phyloP scores from a whole-genome alignment of 2,329 filamentous ascomycete genomes.

The Trichophyton mentagrophytes region DNA sequence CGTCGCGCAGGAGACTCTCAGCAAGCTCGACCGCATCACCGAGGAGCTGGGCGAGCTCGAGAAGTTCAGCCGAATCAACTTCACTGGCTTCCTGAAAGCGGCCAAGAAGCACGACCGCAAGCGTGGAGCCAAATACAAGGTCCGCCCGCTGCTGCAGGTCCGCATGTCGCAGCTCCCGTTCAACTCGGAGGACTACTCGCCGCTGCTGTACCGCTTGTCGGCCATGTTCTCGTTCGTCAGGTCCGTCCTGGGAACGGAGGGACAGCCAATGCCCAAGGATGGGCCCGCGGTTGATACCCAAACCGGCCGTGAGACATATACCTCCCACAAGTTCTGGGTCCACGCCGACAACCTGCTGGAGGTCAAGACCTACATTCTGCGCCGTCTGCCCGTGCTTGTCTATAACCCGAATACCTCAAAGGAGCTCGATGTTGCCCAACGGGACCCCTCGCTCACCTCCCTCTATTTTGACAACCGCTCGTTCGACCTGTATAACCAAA shows the following conservation, averaged over 20 bases:
- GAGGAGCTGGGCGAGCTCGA: conserved; percentile 87
- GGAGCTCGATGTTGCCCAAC: conserved; percentile 61
- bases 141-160: conserved; percentile 83
- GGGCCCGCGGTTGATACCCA: conserved; percentile 32
- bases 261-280: conserved; percentile 41
- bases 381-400: conserved; percentile 77
- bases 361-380: conserved; percentile 89
- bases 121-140: conserved; percentile 71
- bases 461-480: conserved; percentile 86
- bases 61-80: conserved; percentile 92
- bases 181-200: conserved; percentile 89
- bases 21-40: conserved; percentile 60
- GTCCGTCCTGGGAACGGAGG: conserved; percentile 48
- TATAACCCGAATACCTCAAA: conserved; percentile 81
- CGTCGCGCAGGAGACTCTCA: conserved; percentile 57
- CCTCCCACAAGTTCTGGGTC: conserved; percentile 91
- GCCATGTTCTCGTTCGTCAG: conserved; percentile 93
- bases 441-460: conserved; percentile 82
- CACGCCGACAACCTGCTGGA: conserved; percentile 91
- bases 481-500: conserved; percentile 76
- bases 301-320: conserved; percentile 54
- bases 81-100: conserved; percentile 94
- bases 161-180: conserved; percentile 79
- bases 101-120: conserved; percentile 98
- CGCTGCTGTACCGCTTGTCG: conserved; percentile 74